Percentiles rank a stretch among this genome's conserved stretches.
These are phyloP conservation scores for Glycine latifolia DNA, from an alignment of 306 rosid genomes.

Conservation along the genomic window DNA sequence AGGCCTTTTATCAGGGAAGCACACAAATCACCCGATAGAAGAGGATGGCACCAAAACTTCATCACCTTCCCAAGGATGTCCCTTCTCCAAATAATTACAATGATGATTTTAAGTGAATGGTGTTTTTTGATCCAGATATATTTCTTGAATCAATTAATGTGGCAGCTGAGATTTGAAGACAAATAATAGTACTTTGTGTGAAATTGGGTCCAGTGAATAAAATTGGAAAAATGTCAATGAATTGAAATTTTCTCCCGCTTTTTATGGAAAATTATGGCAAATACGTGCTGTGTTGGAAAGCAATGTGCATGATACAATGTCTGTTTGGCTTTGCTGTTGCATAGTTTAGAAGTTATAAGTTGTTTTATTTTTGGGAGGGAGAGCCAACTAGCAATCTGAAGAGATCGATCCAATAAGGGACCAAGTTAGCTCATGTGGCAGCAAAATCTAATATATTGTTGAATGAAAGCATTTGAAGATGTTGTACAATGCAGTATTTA, in stretches of 20 bases:
- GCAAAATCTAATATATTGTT: conserved; percentile 4
- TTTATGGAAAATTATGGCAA: conserved; percentile 4
- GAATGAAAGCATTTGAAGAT: conserved; percentile 1
- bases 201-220: conserved; percentile 14
- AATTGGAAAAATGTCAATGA: conserved; percentile 12
- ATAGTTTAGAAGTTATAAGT: neutral
- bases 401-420: too few species aligned
- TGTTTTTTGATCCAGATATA: neutral
- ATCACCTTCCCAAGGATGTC: conserved; percentile 48
- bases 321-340: neutral
- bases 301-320: neutral
- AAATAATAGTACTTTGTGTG: neutral
- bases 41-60: conserved; percentile 6
- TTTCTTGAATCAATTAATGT: conserved; percentile 16
- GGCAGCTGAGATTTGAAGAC: neutral
- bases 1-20: conserved; percentile 58
- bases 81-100: conserved; percentile 44
- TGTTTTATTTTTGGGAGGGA: neutral
- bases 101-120: neutral
- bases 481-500: neutral
- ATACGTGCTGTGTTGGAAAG: conserved; percentile 33
- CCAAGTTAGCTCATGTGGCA: neutral
- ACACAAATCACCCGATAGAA: neutral
- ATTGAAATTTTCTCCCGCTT: neutral
- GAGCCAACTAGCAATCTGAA: neutral